Conservation (phyloP, 176 grass and related monocot species). For the Phoenix roebelenii region DNA sequence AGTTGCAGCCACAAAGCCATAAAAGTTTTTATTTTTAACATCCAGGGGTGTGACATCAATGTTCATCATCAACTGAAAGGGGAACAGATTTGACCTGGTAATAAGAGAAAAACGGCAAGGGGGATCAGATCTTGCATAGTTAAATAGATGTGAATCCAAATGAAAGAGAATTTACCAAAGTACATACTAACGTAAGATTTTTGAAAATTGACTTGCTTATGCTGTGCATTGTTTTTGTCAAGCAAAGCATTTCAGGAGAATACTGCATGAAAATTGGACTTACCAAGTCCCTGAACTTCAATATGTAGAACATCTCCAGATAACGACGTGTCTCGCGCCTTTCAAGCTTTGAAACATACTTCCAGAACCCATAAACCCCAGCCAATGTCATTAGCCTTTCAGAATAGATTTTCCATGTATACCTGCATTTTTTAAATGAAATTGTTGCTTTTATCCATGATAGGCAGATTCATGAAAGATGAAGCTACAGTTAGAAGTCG, state of each 20-base stretch:
- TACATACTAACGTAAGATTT: too few species aligned
- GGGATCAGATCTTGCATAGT: too few species aligned
- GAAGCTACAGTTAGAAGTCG: too few species aligned
- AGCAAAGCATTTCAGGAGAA: too few species aligned
- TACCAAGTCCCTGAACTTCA: constrained; percentile 84
- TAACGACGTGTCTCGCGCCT: constrained; percentile 74
- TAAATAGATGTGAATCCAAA: too few species aligned
- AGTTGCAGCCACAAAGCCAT: too few species aligned
- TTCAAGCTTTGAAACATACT: constrained; percentile 91
- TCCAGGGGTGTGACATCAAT: constrained; percentile 10
- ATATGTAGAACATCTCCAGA: constrained; percentile 95
- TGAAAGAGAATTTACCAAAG: too few species aligned
- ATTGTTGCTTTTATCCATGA: too few species aligned
- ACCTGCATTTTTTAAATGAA: constrained; percentile 25
- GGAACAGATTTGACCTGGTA: constrained; percentile 67
- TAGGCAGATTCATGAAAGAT: too few species aligned
- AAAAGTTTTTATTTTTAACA: too few species aligned
- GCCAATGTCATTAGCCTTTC: constrained; percentile 92
- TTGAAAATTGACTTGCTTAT: too few species aligned
- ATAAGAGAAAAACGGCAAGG: not conserved
- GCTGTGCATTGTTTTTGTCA: too few species aligned
- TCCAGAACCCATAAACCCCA: constrained; percentile 94
- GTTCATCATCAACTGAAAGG: constrained; percentile 42
- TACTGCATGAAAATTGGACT: not conserved
- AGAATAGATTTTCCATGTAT: constrained; percentile 97